phyloP scores from a whole-genome alignment of 306 rosid genomes.

The Mimosa bimucronata region DNA sequence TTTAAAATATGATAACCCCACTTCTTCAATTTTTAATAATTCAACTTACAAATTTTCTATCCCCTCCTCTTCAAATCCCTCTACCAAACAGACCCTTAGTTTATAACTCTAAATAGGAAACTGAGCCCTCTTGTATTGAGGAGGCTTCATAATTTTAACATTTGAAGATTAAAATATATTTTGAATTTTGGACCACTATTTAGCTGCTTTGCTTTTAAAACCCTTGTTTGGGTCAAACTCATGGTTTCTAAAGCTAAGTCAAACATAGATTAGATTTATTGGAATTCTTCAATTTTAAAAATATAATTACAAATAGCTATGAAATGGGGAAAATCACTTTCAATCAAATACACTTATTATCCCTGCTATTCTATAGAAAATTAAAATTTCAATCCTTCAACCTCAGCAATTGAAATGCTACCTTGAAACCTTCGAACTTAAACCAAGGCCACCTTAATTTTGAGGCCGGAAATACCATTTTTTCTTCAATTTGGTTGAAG shows the following conservation, averaged over 20 bases:
- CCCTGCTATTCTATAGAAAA: neutral
- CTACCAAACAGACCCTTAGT: no score
- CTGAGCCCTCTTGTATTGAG: no score
- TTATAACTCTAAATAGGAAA: no score
- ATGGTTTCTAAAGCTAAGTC: neutral
- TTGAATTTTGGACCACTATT: no score
- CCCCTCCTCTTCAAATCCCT: no score
- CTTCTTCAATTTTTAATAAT: no score
- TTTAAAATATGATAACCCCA: no score
- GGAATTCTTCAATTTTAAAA: neutral
- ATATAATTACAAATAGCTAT: neutral
- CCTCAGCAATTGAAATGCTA: neutral
- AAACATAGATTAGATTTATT: neutral
- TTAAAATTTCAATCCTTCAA: neutral
- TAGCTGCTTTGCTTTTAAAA: no score
- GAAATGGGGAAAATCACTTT: neutral
- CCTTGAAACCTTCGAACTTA: neutral
- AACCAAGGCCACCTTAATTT: neutral
- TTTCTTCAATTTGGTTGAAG: neutral
- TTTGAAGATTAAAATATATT: no score
- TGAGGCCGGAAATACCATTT: neutral
- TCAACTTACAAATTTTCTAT: no score
- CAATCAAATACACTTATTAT: neutral
- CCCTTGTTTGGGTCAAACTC: neutral
- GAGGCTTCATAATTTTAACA: no score